Evolutionary conservation across 768 basidiomycete species (phyloP).

Genomic region (Leccinum subtestaceum): DNA sequence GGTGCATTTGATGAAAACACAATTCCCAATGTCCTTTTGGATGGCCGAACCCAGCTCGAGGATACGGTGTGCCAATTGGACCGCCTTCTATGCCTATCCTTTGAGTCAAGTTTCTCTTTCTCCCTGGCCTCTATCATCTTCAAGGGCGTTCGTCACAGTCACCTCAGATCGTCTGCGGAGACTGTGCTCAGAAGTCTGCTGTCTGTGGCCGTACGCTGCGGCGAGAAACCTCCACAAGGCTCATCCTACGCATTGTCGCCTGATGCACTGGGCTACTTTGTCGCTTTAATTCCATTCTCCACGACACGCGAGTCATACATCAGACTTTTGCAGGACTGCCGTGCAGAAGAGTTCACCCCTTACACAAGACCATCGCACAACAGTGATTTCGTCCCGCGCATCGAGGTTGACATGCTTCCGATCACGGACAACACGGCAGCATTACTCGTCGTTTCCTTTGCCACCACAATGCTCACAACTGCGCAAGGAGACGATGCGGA

Average conservation of each 20-base stretch:
- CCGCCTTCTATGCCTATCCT: constrained; percentile 67
- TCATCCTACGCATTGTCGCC: constrained; percentile 45
- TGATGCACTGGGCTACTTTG: constrained; percentile 73
- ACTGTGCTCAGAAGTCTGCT: constrained; percentile 62
- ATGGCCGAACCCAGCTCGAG: constrained; percentile 61
- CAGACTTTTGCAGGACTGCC: constrained; percentile 60
- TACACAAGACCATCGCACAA: constrained; percentile 38
- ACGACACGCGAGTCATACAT: constrained; percentile 55
- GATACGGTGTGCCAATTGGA: constrained; percentile 73
- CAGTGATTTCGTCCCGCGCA: constrained; percentile 46
- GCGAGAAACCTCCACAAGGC: constrained; percentile 37
- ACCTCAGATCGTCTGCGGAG: constrained; percentile 60
- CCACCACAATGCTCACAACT: constrained; percentile 68
- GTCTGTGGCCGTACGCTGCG: constrained; percentile 51
- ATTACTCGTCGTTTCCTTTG: constrained; percentile 70
- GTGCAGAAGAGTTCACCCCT: constrained; percentile 47
- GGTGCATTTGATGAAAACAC: constrained; percentile 54
- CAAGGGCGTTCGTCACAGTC: constrained; percentile 76
- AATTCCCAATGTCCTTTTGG: constrained; percentile 58
- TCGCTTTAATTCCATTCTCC: constrained; percentile 72
- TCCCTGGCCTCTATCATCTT: constrained; percentile 79
- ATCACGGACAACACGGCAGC: constrained; percentile 62
- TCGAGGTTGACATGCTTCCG: constrained; percentile 59
- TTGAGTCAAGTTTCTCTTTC: constrained; percentile 78
- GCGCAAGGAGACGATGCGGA: constrained; percentile 81